A percentile compares a stretch with the other conserved stretches of the same genome.
Conservation (phyloP, 2,329 filamentous ascomycete species). For the Orbilia quercus region DNA sequence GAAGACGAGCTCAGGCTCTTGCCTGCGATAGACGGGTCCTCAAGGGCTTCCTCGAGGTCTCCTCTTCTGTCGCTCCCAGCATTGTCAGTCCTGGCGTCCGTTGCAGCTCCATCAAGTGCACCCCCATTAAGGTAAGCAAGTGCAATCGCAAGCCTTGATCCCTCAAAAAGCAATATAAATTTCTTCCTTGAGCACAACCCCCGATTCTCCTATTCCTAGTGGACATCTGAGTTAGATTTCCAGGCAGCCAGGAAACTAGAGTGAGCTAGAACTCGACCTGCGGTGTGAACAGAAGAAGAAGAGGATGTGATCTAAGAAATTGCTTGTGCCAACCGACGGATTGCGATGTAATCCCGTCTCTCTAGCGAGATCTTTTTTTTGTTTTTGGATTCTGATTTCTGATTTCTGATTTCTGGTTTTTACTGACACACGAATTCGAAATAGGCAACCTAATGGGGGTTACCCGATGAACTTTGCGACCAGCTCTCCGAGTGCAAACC, state of each 20-base stretch:
- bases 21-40: conserved; percentile 57
- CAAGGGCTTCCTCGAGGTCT: conserved; percentile 59
- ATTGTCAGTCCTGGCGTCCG: conserved; percentile 59
- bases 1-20: conserved; percentile 54
- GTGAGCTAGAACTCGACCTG: conserved; percentile 16
- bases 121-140: conserved; percentile 60
- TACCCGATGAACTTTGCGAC: conserved; percentile 65
- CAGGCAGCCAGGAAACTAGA: conserved; percentile 35
- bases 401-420: too few relatives aligned
- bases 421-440: conserved; percentile 52
- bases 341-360: conserved; percentile 45
- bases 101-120: conserved; percentile 58
- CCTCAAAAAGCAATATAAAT: not conserved
- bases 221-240: conserved; percentile 58
- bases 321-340: conserved; percentile 47
- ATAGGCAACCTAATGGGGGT: conserved; percentile 59
- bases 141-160: conserved; percentile 2
- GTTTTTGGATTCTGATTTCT: too few relatives aligned
- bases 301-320: conserved; percentile 54
- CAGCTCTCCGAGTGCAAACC: conserved; percentile 73
- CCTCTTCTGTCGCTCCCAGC: conserved; percentile 59
- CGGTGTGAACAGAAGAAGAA: conserved; percentile 32
- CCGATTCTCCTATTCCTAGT: conserved; percentile 14
- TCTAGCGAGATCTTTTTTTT: conserved; percentile 57
- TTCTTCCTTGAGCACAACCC: too few relatives aligned